Evolutionary conservation across 768 basidiomycete genomes (phyloP).

Genomic region (Suillus decipiens): DNA sequence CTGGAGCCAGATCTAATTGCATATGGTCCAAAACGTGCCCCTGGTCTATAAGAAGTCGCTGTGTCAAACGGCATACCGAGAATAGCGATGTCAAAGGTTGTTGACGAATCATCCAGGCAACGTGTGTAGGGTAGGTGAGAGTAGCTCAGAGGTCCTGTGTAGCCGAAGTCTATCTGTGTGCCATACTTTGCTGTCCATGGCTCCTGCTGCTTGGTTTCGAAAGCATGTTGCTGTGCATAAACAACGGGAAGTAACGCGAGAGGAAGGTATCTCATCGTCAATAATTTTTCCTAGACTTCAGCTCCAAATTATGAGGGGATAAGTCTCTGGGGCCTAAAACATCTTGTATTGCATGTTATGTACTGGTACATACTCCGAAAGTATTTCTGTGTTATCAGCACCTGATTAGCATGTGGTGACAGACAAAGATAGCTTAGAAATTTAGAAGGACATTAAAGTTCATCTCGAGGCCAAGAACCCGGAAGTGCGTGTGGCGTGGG

Average conservation of each 20-base stretch:
- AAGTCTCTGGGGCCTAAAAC: background rate
- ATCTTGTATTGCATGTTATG: background rate
- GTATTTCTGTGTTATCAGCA: slow-evolving; percentile 4
- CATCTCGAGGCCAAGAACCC: slow-evolving; percentile 20
- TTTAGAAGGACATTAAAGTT: slow-evolving; percentile 17
- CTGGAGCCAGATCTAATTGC: slow-evolving; percentile 74
- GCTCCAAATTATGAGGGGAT: background rate
- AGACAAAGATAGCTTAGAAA: slow-evolving; percentile 2
- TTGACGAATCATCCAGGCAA: slow-evolving; percentile 60
- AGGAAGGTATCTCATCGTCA: slow-evolving; percentile 9
- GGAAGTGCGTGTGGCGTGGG: slow-evolving; percentile 22
- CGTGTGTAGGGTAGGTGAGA: slow-evolving; percentile 72
- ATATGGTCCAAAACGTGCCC: slow-evolving; percentile 79
- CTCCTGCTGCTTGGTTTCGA: slow-evolving; percentile 19
- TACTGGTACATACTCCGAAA: slow-evolving; percentile 2
- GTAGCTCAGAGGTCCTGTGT: slow-evolving; percentile 75
- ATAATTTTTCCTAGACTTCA: background rate
- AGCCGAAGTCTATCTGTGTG: slow-evolving; percentile 60
- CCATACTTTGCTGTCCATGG: slow-evolving; percentile 70
- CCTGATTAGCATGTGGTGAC: slow-evolving; percentile 7
- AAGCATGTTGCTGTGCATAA: slow-evolving; percentile 10
- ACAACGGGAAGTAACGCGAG: slow-evolving; percentile 2
- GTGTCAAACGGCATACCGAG: slow-evolving; percentile 77
- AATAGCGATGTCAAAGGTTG: slow-evolving; percentile 67
- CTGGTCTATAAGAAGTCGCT: slow-evolving; percentile 46